Evolutionary conservation across 2,329 filamentous ascomycete genomes (phyloP).

Genomic region (Chaetomiaceae sp.): DNA sequence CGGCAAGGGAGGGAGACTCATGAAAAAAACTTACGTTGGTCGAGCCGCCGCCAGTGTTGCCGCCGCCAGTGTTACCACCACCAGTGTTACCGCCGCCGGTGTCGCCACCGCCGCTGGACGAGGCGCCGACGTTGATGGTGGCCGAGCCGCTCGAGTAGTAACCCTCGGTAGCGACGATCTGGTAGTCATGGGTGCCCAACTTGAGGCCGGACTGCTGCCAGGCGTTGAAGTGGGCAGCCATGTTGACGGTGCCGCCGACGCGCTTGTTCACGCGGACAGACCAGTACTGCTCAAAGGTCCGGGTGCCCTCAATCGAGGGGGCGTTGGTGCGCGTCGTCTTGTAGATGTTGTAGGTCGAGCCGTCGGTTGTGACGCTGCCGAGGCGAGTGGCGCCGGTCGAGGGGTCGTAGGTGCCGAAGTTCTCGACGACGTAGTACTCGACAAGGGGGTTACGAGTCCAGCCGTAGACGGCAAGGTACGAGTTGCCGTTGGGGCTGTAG

Average conservation of each 20-base stretch:
- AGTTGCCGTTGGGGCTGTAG: conserved; percentile 46
- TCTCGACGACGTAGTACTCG: conserved; percentile 37
- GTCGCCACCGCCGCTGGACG: conserved; percentile 19
- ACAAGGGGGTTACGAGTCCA: conserved; percentile 33
- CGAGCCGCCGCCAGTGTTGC: neutral
- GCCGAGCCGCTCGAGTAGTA: conserved; percentile 47
- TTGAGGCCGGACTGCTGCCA: conserved; percentile 44
- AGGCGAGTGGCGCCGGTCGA: conserved; percentile 33
- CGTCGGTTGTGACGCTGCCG: conserved; percentile 34
- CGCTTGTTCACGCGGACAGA: conserved; percentile 46
- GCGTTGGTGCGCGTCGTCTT: conserved; percentile 35
- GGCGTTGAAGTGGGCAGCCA: conserved; percentile 49
- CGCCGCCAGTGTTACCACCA: neutral
- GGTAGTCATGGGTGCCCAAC: conserved; percentile 48
- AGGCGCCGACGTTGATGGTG: conserved; percentile 35
- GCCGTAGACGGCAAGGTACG: conserved; percentile 42
- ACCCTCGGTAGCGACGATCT: conserved; percentile 51
- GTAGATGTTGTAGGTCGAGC: conserved; percentile 37
- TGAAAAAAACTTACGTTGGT: conserved; percentile 3
- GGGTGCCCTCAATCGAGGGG: conserved; percentile 45
- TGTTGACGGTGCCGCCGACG: conserved; percentile 46
- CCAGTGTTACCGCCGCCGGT: conserved; percentile 8
- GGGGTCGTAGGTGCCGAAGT: conserved; percentile 42
- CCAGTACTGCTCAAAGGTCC: conserved; percentile 50
- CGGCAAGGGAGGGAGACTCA: neutral